Percentiles rank a stretch among this genome's conserved stretches.
Evolutionary conservation across 140 eudicot species (phyloP).

Genomic region (Cichorium intybus): DNA sequence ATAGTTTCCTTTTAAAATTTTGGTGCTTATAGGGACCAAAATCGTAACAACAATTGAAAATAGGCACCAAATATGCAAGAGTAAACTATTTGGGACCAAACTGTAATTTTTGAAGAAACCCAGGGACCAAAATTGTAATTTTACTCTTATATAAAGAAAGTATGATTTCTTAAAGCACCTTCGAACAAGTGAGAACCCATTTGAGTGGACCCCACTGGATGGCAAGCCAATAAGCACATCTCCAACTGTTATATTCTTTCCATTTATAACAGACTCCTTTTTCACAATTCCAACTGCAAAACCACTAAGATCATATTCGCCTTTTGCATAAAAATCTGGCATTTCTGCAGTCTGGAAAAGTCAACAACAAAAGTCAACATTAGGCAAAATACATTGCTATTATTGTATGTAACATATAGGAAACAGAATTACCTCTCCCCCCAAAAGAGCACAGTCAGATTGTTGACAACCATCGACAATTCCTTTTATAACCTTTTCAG

Average conservation of each 20-base stretch:
- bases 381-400: not conserved
- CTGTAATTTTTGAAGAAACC: not conserved
- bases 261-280: constrained; percentile 74
- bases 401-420: not conserved
- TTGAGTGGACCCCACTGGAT: constrained; percentile 88
- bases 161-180: constrained; percentile 37
- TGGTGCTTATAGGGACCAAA: too few relatives aligned
- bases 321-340: constrained; percentile 91
- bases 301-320: constrained; percentile 94
- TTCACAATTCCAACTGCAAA: constrained; percentile 89
- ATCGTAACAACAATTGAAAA: not conserved
- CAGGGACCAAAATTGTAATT: not conserved
- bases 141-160: not conserved
- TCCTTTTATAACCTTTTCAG: constrained; percentile 94
- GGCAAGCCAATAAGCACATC: constrained; percentile 77
- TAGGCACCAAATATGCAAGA: too few relatives aligned
- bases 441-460: constrained; percentile 79
- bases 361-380: constrained; percentile 13
- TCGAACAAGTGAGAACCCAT: constrained; percentile 88
- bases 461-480: constrained; percentile 86
- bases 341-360: constrained; percentile 83
- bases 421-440: constrained; percentile 68
- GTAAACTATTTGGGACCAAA: not conserved
- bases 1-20: too few relatives aligned
- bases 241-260: constrained; percentile 66